Evolutionary conservation across 495 filamentous ascomycete genomes (phyloP), one percentile per base, ranked within the genome.

Genomic region (Penicillium diatomitis): DNA sequence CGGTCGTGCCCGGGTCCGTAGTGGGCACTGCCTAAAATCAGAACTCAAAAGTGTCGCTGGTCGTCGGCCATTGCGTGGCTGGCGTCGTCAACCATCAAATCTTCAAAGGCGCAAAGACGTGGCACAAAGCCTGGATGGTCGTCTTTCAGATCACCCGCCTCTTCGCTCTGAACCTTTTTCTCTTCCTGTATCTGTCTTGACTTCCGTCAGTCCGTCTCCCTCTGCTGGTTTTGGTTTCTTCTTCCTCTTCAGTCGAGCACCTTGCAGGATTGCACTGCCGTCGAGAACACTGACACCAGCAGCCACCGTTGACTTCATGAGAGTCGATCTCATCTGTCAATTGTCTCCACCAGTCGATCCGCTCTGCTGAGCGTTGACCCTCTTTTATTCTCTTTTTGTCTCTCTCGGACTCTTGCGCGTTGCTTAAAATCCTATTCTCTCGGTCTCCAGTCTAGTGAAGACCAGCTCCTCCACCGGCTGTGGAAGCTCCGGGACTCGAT

Each of bases 11-110:
- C 20, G 20, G 20, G 20, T 20, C 20, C 20, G 2, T 20, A 20
- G 20, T 20, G 36, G 31, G 29, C 29, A 41, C 35, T 32, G 46
- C 30, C 49, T 39, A 20, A 20, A 20, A 20, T 2, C 20, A 20
- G 20, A 20, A 20, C 20, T 20, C 20, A 20, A 20, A 20, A 20
- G 20, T 20, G 20, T 20, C 20, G 20, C 20, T 20, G 20, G 20
- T 20, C 20, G 41, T 37, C 36, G 32, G n/a, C 5, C 27, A 53
- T 65, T 67, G 62, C 63, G 62, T 68, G 62, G 62, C 63, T 58
- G 44, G 48, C 50, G 56, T 58, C 58, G 58, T 64, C 60, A 61
- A 62, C 58, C 39, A 46, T 33, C 55, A 44, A 44, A 55, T 52
- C 58, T 57, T 60, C 20, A 20, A 20, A 20, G 20, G 20, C 20